Conservation (phyloP, 2,329 filamentous ascomycete species). For the Botrytis sinoallii region DNA sequence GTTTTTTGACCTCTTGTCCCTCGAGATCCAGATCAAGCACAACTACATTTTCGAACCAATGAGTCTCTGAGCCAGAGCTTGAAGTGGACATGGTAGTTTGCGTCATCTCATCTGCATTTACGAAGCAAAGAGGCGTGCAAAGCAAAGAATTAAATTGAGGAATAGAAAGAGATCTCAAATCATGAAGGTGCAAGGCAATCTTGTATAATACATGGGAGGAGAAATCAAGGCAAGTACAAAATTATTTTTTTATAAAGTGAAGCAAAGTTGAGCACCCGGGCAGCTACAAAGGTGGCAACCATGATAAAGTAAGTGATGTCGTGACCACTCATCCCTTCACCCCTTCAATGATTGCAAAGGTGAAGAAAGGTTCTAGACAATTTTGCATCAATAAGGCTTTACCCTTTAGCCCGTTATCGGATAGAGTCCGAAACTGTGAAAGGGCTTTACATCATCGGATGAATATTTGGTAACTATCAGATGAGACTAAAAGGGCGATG, state of each 20-base stretch:
- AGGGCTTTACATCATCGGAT: not conserved
- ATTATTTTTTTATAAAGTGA: not conserved
- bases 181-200: not conserved
- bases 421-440: not conserved
- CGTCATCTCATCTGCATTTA: not conserved
- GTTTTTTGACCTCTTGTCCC: slow-evolving; percentile 22
- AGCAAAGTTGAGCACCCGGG: not conserved
- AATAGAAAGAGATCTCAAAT: too few relatives aligned
- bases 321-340: not conserved
- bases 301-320: not conserved
- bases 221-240: not conserved
- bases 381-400: not conserved
- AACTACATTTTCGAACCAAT: not conserved
- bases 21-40: slow-evolving; percentile 27
- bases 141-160: not conserved
- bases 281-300: not conserved
- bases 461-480: not conserved
- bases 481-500: not conserved
- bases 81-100: not conserved
- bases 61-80: not conserved
- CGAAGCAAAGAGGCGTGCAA: not conserved
- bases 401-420: not conserved
- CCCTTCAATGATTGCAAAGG: not conserved
- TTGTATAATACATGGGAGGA: not conserved
- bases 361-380: not conserved